Evolutionary conservation across 768 basidiomycete species (phyloP).

Genomic region (Leccinum arenicola): DNA sequence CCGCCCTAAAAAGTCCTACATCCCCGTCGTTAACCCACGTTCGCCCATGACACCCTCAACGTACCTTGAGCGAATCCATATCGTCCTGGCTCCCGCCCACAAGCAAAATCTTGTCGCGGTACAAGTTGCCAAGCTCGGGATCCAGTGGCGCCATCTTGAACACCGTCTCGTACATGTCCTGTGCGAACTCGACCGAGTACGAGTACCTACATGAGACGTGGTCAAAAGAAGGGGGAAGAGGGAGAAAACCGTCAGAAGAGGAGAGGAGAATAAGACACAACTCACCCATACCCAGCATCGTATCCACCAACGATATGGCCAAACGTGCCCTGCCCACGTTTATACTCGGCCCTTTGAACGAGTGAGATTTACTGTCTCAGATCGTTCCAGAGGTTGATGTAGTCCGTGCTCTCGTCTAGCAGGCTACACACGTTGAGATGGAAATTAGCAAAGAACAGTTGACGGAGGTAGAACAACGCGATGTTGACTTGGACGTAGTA

Average conservation of each 20-base stretch:
- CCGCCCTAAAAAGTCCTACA: slow-evolving; percentile 74
- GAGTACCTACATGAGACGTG: slow-evolving; percentile 45
- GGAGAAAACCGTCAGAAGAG: too few species aligned
- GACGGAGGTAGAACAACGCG: too few species aligned
- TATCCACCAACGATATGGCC: slow-evolving; percentile 58
- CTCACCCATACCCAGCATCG: slow-evolving; percentile 58
- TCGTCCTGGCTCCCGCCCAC: neutral
- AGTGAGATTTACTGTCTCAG: neutral
- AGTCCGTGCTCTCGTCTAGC: slow-evolving; percentile 51
- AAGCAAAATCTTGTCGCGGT: neutral
- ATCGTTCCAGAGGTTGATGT: slow-evolving; percentile 32
- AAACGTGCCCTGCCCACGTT: slow-evolving; percentile 63
- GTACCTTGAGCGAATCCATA: neutral
- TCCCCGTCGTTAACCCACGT: neutral
- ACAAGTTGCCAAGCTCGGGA: neutral
- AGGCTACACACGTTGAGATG: slow-evolving; percentile 25
- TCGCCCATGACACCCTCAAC: neutral
- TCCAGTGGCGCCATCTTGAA: neutral
- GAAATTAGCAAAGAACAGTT: slow-evolving; percentile 51
- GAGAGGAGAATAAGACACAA: neutral
- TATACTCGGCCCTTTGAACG: neutral
- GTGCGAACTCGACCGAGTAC: slow-evolving; percentile 65
- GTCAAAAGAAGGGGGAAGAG: too few species aligned
- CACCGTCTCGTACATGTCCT: slow-evolving; percentile 40
- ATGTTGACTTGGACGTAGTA: too few species aligned